Evolutionary conservation across 345 rosid genomes (phyloP).

Genomic region (Syzygium jambos): DNA sequence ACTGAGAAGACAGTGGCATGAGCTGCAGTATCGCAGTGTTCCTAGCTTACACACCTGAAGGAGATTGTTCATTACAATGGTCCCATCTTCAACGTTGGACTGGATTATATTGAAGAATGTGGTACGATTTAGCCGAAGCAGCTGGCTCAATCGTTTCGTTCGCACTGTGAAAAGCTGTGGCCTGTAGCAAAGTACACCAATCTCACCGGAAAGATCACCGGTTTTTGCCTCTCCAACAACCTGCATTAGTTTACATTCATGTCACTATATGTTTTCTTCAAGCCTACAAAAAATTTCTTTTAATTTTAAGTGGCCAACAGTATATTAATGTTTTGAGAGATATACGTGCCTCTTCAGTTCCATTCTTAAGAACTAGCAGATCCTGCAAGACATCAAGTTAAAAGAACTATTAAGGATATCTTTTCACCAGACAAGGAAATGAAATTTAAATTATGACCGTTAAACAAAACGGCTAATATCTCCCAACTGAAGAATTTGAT

Average conservation of each 20-base stretch:
- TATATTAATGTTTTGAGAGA: background rate
- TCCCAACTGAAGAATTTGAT: background rate
- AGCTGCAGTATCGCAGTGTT: background rate
- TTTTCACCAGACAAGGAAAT: background rate
- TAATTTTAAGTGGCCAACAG: background rate
- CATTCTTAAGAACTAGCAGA: conserved; percentile 29
- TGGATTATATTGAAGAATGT: conserved; percentile 13
- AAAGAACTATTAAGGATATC: background rate
- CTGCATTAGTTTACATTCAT: conserved; percentile 1
- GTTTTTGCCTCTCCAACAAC: conserved; percentile 5
- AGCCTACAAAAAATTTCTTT: background rate
- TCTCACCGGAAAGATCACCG: conserved; percentile 13
- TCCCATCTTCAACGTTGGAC: conserved; percentile 10
- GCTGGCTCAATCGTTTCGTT: conserved; percentile 13
- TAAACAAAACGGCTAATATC: background rate
- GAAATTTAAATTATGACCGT: background rate
- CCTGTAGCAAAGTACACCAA: conserved; percentile 11
- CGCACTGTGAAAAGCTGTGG: conserved; percentile 18
- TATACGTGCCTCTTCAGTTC: conserved; percentile 34
- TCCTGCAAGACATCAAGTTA: conserved; percentile 29
- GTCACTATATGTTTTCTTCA: background rate
- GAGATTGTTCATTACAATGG: conserved; percentile 11
- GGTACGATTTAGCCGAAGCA: conserved; percentile 9
- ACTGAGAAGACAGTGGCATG: background rate
- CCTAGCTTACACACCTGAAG: background rate